phyloP scores from a whole-genome alignment of 2,329 filamentous ascomycete genomes.

The Fusarium sp. region DNA sequence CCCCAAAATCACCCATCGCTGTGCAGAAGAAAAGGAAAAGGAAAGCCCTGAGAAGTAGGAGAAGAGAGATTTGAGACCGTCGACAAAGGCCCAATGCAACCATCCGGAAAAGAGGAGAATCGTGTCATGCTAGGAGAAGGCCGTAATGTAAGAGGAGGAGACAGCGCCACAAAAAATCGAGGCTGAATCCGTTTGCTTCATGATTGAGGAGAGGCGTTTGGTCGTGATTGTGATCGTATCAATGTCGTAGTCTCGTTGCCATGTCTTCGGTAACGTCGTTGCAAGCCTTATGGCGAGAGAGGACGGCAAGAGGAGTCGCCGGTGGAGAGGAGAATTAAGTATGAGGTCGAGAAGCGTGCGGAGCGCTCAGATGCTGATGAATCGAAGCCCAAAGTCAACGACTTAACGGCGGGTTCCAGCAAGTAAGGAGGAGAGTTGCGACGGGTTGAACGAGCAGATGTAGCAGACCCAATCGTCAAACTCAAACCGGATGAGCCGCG shows the following conservation, averaged over 20 bases:
- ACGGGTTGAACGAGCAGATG: constrained; percentile 62
- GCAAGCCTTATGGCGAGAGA: constrained; percentile 31
- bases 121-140: constrained; percentile 9
- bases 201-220: constrained; percentile 24
- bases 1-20: constrained; percentile 37
- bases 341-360: constrained; percentile 13
- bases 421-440: constrained; percentile 62
- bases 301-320: constrained; percentile 11
- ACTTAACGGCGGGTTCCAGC: constrained; percentile 57
- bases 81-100: constrained; percentile 22
- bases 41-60: constrained; percentile 17
- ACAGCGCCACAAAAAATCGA: background rate
- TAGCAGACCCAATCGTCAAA: constrained; percentile 61
- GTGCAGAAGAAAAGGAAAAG: constrained; percentile 36
- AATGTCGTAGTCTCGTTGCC: constrained; percentile 44
- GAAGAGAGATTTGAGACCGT: constrained; percentile 25
- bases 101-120: constrained; percentile 7
- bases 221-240: constrained; percentile 34
- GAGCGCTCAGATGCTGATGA: constrained; percentile 21
- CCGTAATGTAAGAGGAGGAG: constrained; percentile 20
- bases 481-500: constrained; percentile 57
- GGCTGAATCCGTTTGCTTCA: constrained; percentile 1
- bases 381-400: constrained; percentile 49
- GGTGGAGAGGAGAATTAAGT: constrained; percentile 15
- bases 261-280: constrained; percentile 49